Evolutionary conservation across 768 basidiomycete species (phyloP), one percentile per base, ranked within the genome.

Genomic region (Mycena indigotica): DNA sequence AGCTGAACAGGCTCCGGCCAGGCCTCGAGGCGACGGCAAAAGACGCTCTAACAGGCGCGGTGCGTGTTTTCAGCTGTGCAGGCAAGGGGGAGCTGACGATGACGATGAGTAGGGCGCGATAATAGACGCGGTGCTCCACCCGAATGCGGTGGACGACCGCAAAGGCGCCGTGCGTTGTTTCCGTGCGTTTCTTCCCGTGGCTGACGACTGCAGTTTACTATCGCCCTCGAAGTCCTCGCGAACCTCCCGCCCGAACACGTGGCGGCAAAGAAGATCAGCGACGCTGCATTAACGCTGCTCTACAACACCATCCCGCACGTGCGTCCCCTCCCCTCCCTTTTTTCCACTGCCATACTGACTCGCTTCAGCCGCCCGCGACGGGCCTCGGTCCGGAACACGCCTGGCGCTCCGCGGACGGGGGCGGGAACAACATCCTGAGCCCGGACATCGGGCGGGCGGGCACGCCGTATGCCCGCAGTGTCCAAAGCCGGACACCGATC

Each of bases 291-390:
- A 57, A 76, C 73, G 71, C 58, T 79, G 60, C 72, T 78, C 5
- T 83, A 84, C 66, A 84, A 86, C 67, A 80, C 88, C 16, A 75
- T 85, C 16, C 85, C 86, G 35, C 86, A 87, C 24, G 61, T 58
- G 74, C 77, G 25, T 56, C 58, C 19, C 67, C 66, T 17, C 74
- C 70, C 58, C 66, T 78, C 40, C 66, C 69, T 35, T 23, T 21
- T 53, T 4, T 44, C 17, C 3, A 28, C 15, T 28, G 16, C 64
- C 16, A 64, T 58, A 48, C 28, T n/a, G 44, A 39, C 28, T 48
- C 28, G 23, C 49, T 23, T 57, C 35, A 62, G 61, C 72, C 73
- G 29, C 73, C 73, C 8, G 73, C 70, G 15, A 67, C 76, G 0
- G 72, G 66, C 53, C 61, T 76, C 35, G 79, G 80, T 2, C 70